These are phyloP conservation scores for Ogataea hybrid DNA, from an alignment of 1,139 yeast genomes.

Conservation along the genomic window DNA sequence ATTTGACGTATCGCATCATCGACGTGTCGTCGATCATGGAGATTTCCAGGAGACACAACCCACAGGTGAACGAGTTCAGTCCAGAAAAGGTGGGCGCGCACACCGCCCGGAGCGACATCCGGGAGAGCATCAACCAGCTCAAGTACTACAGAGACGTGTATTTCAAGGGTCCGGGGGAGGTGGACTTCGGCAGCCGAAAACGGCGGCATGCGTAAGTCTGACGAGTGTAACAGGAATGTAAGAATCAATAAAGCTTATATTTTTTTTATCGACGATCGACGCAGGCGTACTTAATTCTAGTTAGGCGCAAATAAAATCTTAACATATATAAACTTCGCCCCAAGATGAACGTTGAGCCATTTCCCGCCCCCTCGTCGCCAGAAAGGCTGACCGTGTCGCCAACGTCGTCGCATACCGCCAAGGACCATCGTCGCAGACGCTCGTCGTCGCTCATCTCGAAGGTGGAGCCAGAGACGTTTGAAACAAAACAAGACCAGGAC, in stretches of 20 bases:
- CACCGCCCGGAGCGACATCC: slow-evolving; percentile 84
- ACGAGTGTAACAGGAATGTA: neutral
- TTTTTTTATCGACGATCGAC: slow-evolving; percentile 4
- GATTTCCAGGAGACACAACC: slow-evolving; percentile 75
- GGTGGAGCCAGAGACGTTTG: slow-evolving; percentile 89
- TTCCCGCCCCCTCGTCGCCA: slow-evolving; percentile 31
- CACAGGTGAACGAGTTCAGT: slow-evolving; percentile 48
- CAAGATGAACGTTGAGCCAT: slow-evolving; percentile 24
- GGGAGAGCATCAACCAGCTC: slow-evolving; percentile 84
- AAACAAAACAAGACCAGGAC: slow-evolving; percentile 89
- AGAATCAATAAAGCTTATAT: no score
- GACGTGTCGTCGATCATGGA: slow-evolving; percentile 89
- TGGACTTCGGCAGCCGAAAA: slow-evolving; percentile 9
- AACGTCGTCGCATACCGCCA: slow-evolving; percentile 27
- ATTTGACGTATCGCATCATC: slow-evolving; percentile 77
- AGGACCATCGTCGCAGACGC: slow-evolving; percentile 42
- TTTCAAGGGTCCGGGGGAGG: slow-evolving; percentile 31
- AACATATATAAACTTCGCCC: neutral
- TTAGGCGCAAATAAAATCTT: slow-evolving; percentile 8
- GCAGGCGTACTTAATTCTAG: slow-evolving; percentile 3
- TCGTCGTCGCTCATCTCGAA: slow-evolving; percentile 77
- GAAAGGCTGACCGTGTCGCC: slow-evolving; percentile 31
- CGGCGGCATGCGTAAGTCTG: neutral
- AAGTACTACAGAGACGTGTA: slow-evolving; percentile 74
- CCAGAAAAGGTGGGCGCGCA: slow-evolving; percentile 72